Percentiles rank a stretch among this genome's conserved stretches.
Conservation (phyloP, 2,329 filamentous ascomycete genomes). For the Ceratocystis papillata region DNA sequence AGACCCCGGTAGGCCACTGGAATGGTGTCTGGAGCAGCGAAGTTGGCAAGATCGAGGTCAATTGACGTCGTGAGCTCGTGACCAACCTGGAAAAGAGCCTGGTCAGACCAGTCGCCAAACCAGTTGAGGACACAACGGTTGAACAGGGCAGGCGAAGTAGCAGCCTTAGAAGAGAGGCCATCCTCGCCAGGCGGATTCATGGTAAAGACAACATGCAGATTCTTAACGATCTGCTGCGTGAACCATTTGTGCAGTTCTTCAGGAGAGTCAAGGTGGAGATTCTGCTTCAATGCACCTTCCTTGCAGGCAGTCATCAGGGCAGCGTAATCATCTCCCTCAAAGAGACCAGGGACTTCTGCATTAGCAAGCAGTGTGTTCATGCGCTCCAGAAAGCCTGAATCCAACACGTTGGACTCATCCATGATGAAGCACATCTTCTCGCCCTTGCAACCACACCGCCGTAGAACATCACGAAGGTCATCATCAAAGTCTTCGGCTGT, state of each 20-base stretch:
- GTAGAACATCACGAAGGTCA: constrained; percentile 84
- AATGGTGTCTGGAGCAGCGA: constrained; percentile 77
- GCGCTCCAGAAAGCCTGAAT: constrained; percentile 95
- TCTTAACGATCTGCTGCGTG: constrained; percentile 97
- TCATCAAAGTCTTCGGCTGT: constrained; percentile 98
- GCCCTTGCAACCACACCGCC: constrained; percentile 89
- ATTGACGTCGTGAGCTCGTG: constrained; percentile 93
- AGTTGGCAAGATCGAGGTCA: constrained; percentile 81
- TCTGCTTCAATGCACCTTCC: constrained; percentile 92
- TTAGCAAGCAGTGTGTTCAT: constrained; percentile 99
- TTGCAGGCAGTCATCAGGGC: constrained; percentile 99
- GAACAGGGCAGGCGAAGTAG: constrained; percentile 94
- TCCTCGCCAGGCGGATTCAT: constrained; percentile 94
- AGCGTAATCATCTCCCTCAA: constrained; percentile 97
- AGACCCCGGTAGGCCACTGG: constrained; percentile 86
- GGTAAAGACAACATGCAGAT: constrained; percentile 96
- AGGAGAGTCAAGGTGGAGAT: constrained; percentile 86
- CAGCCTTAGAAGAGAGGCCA: constrained; percentile 87
- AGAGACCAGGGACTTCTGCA: constrained; percentile 96
- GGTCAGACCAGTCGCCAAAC: constrained; percentile 99
- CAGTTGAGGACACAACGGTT: constrained; percentile 99
- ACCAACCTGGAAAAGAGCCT: constrained; percentile 94
- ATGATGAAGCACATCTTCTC: constrained; percentile 99
- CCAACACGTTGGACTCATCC: constrained; percentile 97
- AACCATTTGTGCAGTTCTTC: constrained; percentile 99